A percentile compares a stretch with the other conserved stretches of the same genome.
phyloP scores from a whole-genome alignment of 805 yeast genomes.

The Candida vaughaniae region DNA sequence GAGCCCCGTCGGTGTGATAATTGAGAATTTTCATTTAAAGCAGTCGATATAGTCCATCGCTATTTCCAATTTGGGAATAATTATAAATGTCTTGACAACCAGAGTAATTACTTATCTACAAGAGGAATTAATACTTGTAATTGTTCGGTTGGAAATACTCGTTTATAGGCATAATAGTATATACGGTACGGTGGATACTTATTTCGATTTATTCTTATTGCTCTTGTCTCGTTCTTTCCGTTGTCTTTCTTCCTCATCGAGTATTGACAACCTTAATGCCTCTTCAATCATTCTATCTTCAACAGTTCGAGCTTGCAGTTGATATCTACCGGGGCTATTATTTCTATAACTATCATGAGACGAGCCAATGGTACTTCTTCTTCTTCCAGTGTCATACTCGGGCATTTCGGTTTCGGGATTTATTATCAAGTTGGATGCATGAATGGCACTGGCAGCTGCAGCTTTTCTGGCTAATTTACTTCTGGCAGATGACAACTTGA shows the following conservation, averaged over 20 bases:
- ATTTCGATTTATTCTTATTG: no score
- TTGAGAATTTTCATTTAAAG: no score
- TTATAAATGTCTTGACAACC: not conserved
- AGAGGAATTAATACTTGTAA: no score
- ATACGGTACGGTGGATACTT: no score
- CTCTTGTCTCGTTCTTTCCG: conserved; percentile 14
- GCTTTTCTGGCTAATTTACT: conserved; percentile 78
- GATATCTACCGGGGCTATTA: not conserved
- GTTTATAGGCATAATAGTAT: no score
- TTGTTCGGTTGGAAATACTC: no score
- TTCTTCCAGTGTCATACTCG: conserved; percentile 17
- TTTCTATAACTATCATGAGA: conserved; percentile 6
- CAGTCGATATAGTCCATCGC: no score
- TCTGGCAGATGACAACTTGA: conserved; percentile 67
- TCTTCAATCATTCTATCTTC: conserved; percentile 81
- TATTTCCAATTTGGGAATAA: not conserved
- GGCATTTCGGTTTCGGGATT: conserved; percentile 19
- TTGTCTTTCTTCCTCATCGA: conserved; percentile 64
- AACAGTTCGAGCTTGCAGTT: conserved; percentile 15
- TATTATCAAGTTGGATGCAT: conserved; percentile 75
- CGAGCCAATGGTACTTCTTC: conserved; percentile 9
- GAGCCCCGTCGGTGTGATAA: not conserved
- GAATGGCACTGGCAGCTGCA: conserved; percentile 93
- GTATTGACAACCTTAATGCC: conserved; percentile 71
- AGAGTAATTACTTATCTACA: no score